Conservation (phyloP, 805 yeast genomes). For the Cyberlindnera veronae region DNA sequence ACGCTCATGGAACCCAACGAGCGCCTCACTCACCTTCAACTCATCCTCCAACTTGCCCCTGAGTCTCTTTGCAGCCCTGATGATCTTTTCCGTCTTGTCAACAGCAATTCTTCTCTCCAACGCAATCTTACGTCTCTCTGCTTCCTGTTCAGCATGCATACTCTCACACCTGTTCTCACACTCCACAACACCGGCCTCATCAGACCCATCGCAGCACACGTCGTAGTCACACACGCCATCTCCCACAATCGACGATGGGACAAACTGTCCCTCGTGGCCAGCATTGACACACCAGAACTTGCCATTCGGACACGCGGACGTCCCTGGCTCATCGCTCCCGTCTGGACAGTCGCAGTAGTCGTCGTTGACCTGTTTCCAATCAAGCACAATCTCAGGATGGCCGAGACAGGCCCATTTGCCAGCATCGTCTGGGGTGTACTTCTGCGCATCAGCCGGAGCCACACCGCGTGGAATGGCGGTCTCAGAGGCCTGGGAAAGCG, state of each 20-base stretch:
- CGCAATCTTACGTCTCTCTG: conserved; percentile 5
- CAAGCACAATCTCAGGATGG: conserved; percentile 61
- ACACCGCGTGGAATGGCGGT: conserved; percentile 4
- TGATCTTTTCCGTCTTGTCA: conserved; percentile 17
- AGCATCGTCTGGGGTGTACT: conserved; percentile 49
- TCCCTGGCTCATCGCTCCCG: conserved; percentile 96
- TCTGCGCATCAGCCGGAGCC: conserved; percentile 28
- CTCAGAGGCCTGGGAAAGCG: background rate
- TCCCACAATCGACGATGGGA: conserved; percentile 66
- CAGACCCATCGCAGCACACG: conserved; percentile 91
- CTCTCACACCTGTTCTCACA: conserved; percentile 29
- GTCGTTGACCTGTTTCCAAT: conserved; percentile 70
- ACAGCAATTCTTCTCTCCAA: conserved; percentile 18
- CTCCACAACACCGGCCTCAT: conserved; percentile 45
- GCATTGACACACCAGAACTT: conserved; percentile 72
- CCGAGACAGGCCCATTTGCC: conserved; percentile 68
- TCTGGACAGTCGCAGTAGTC: conserved; percentile 96
- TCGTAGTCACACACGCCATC: conserved; percentile 94
- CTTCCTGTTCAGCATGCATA: conserved; percentile 24
- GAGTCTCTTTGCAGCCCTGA: conserved; percentile 22
- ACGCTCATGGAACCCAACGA: conserved; percentile 8
- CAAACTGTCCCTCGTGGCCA: conserved; percentile 60
- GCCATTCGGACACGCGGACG: conserved; percentile 65
- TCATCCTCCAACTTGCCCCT: conserved; percentile 20
- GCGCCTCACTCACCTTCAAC: conserved; percentile 6